Base-by-base conservation (phyloP, 1,284 basidiomycete genomes). In the Rhodotorula sp. region DNA sequence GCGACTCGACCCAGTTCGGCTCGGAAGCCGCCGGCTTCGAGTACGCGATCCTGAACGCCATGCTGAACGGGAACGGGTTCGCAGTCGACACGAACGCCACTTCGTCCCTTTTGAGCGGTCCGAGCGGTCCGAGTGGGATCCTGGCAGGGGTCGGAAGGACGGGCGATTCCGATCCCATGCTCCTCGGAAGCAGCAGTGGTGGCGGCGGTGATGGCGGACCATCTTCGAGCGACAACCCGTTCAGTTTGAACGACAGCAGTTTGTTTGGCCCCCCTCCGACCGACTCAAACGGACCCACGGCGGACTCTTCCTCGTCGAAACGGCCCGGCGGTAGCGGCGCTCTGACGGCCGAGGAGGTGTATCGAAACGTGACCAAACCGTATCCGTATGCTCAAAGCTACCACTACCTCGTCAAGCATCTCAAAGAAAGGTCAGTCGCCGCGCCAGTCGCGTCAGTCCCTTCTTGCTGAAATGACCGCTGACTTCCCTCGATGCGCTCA, bases 381-480 rank as follows among this genome's bases (percentile, higher is more conserved):
- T 94, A 92, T 34, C 73, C 69, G 18, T 96, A 96, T 79, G 94
- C 92, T 21, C 90, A 95, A 82, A 92, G 92, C 29, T 97, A 96
- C 81, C 94, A 96, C 81, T 91, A 91, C 80, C 84, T 97, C 78
- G 96, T 97, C 91, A 91, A 92, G 82, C 91, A 93, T 81, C 85
- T 97, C 65, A 90, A 90, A 61, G 87, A 86, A 77, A 87, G 91
- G 91, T 93, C 63, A 62, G 82, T 64, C 14, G 8, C 3, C 34
- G 20, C 39, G 3, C 26, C 34, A 6, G 34, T 34, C 5, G 34
- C 34, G 34, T 34, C 34, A 8, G 34, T 34, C 6, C 34, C 34
- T 5, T 34, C 5, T 34, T 8, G 34, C 34, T 34, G 34, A 34
- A 5, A 8, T 34, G 34, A 31, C 3, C 15, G 54, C 26, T 8